Percentiles rank a stretch among this genome's conserved stretches.
Evolutionary conservation across 495 filamentous ascomycete species (phyloP).

Genomic region (Xylaria flabelliformis): DNA sequence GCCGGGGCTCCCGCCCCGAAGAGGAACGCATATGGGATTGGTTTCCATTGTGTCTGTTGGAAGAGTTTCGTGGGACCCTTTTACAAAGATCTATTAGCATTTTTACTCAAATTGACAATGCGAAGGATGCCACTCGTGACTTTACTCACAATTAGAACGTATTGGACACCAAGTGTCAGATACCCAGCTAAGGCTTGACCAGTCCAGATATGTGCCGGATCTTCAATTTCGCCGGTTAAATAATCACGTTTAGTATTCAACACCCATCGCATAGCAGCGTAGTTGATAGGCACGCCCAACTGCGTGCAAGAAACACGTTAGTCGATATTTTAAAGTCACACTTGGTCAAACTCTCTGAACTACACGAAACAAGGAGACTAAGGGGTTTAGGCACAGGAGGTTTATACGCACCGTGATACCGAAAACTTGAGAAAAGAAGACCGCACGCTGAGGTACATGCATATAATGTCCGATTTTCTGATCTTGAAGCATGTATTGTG

Average conservation of each 20-base stretch:
- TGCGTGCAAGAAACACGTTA: neutral
- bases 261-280: conserved; percentile 54
- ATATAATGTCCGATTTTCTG: conserved; percentile 63
- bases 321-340: neutral
- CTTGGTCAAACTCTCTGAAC: neutral
- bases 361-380: neutral
- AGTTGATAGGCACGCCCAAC: conserved; percentile 53
- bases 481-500: conserved; percentile 59
- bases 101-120: neutral
- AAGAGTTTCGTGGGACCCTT: conserved; percentile 61
- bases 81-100: conserved; percentile 12
- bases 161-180: conserved; percentile 60
- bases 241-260: conserved; percentile 59
- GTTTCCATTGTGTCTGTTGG: conserved; percentile 52
- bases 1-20: conserved; percentile 58
- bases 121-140: neutral
- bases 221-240: conserved; percentile 54
- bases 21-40: conserved; percentile 63
- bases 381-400: neutral
- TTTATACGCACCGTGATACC: conserved; percentile 51
- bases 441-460: conserved; percentile 61
- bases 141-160: conserved; percentile 55
- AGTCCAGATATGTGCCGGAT: conserved; percentile 64
- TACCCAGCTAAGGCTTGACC: conserved; percentile 54
- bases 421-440: conserved; percentile 64